Base-by-base conservation (phyloP, 208 protist genomes). In the Porcisia hertigi region DNA sequence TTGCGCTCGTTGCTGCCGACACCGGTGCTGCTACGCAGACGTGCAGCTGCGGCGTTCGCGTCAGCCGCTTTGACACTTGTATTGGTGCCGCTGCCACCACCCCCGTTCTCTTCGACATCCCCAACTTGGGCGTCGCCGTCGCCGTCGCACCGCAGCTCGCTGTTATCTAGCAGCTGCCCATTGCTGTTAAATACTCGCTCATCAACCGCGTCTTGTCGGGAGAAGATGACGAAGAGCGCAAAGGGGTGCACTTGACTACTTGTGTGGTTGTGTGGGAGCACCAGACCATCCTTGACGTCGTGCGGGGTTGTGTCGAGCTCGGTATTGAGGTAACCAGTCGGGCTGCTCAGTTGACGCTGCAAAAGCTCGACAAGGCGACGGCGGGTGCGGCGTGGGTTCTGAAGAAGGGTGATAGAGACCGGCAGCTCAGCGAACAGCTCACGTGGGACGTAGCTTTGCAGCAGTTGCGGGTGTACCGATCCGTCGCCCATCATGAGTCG, bases 361-460 rank as follows among this genome's bases (percentile, higher is more conserved):
- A 96, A 83, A 36, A 96, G 84, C 79, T 94, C 87, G 18, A 96
- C 88, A 36, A 96, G 82, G n/a, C 92, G 88, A 39, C 81, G 73
- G 55, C 92, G 92, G 4, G 82, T 83, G 43, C 84, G 81, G 30
- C 86, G 90, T 34, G 88, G 87, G 76, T 94, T 77, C 34, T 81
- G 80, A 64, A 96, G 75, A 25, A 96, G 85, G 43, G 80, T 72
- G 53, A 92, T 88, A 66, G 88, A 88, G 39, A 92, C 78, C 2
- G 92, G 88, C 49, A 96, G 82, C 78, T 93, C 89, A 1, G 87
- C 92, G 80, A 92, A 96, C 49, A 96, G 86, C 58, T 94, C 89
- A 11, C 72, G 82, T 6, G 90, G 86, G 39, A 85, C 83, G 75
- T 94, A 93, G 72, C 80, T 86, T 16, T 86, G 86, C 23, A 94